Conservation (phyloP, 257 asterid genomes). For the Rauvolfia tetraphylla region DNA sequence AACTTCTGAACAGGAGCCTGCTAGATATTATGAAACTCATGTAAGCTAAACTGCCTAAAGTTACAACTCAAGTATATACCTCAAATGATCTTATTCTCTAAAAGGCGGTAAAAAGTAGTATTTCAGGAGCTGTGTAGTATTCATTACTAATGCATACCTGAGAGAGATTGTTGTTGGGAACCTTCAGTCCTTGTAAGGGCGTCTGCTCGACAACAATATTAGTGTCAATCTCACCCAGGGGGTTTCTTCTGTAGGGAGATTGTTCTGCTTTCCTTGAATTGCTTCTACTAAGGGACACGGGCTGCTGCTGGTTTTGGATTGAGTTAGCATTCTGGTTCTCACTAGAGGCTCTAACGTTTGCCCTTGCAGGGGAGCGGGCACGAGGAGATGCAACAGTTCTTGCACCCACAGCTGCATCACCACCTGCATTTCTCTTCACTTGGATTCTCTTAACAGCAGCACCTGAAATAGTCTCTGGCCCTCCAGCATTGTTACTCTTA, state of each 20-base stretch:
- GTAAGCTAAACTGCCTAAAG: not conserved
- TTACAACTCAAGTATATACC: not conserved
- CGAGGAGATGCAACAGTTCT: slow-evolving; percentile 75
- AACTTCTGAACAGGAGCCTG: slow-evolving; percentile 49
- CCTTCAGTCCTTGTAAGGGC: slow-evolving; percentile 22
- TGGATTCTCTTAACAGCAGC: slow-evolving; percentile 70
- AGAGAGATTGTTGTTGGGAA: slow-evolving; percentile 27
- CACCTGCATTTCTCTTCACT: slow-evolving; percentile 75
- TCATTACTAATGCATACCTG: slow-evolving; percentile 39
- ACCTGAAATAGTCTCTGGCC: slow-evolving; percentile 26
- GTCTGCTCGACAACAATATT: slow-evolving; percentile 34
- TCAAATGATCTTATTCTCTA: not conserved
- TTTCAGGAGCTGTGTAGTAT: not conserved
- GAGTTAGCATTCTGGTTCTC: slow-evolving; percentile 32
- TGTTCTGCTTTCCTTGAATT: slow-evolving; percentile 86
- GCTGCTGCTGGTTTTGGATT: slow-evolving; percentile 42
- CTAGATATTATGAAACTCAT: not conserved
- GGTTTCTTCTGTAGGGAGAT: slow-evolving; percentile 83
- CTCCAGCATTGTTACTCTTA: slow-evolving; percentile 40
- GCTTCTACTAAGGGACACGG: slow-evolving; percentile 75
- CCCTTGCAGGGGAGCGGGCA: slow-evolving; percentile 79
- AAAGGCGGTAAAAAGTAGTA: not conserved
- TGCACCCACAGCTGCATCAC: slow-evolving; percentile 21
- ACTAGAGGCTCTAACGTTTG: slow-evolving; percentile 30
- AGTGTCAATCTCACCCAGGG: slow-evolving; percentile 72